Evolutionary conservation across 2,329 filamentous ascomycete genomes (phyloP), one percentile per base, ranked within the genome.

Genomic region (Diaporthe australafricana): DNA sequence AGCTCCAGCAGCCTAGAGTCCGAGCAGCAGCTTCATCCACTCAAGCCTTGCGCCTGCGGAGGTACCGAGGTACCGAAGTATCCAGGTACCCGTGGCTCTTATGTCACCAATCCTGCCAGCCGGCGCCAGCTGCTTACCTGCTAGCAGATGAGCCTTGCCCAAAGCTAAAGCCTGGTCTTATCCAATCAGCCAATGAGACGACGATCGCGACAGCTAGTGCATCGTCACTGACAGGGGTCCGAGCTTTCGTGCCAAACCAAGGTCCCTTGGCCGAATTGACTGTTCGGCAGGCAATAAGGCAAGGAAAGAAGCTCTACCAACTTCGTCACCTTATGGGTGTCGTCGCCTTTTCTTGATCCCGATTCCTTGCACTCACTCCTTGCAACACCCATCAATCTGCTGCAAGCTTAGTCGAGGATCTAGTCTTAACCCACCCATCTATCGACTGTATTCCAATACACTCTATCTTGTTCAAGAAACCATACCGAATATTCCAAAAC

Each of bases 1-100:
- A 77, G 76, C 76, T 72, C 72, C 75, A 76, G 77, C 76, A 78
- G 77, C 77, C 77, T 78, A 72, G 75, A 65, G 68, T 40, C 42
- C 20, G 25, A 47, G 57, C 45, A 22, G 42, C 27, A 60, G 35
- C 45, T 55, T 32, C 25, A 27, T 45, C 45, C 22, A 72, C 25
- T 32, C 68, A 45, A 22, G n/a, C 27, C 55, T 42, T 38, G 32
- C 48, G 35, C 38, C 27, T n/a, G 16, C 25, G 25, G 32, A 45
- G 25, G 50, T 47, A 68, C 65, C 62, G 4, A 40, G 55, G 35
- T 42, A 30, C 11, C 14, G 27, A 40, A 20, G 16, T 57, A 35
- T 42, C 42, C 12, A 48, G n/a, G 42, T 50, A 63, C 12, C 27
- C 6, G 4, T 2, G 0, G 5, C 40, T 9, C 57, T 48, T 48